Evolutionary conservation across 768 basidiomycete genomes (phyloP).

Genomic region (Jaapia argillacea): DNA sequence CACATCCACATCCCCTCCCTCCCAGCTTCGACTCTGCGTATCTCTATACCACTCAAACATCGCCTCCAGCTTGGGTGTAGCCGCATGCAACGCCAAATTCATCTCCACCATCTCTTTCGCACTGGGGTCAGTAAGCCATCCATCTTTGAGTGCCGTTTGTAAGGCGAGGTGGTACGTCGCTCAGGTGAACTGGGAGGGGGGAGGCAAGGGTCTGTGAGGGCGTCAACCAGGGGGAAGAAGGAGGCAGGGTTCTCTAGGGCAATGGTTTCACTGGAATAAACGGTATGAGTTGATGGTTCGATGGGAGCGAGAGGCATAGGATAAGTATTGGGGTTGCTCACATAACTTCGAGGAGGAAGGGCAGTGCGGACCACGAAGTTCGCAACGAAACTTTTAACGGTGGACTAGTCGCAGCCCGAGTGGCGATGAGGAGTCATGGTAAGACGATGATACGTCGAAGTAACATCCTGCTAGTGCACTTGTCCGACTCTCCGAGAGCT

Average conservation of each 20-base stretch:
- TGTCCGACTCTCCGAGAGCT: too few relatives aligned
- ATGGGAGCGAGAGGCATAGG: constrained; percentile 7
- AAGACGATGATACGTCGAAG: too few relatives aligned
- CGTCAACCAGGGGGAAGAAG: constrained; percentile 71
- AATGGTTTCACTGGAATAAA: constrained; percentile 68
- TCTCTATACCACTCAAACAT: constrained; percentile 65
- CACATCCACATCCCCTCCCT: constrained; percentile 20
- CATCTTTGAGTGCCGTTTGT: constrained; percentile 34
- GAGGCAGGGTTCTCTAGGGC: constrained; percentile 57
- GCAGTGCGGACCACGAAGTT: constrained; percentile 59
- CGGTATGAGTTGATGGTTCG: constrained; percentile 21
- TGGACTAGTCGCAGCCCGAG: constrained; percentile 18
- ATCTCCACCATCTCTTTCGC: constrained; percentile 52
- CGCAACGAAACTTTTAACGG: constrained; percentile 49
- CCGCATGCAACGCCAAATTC: constrained; percentile 68
- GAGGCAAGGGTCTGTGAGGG: constrained; percentile 46
- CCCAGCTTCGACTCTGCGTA: constrained; percentile 46
- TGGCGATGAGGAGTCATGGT: too few relatives aligned
- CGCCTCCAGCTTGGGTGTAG: constrained; percentile 76
- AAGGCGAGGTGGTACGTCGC: constrained; percentile 44
- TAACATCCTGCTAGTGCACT: too few relatives aligned
- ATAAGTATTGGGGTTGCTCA: constrained; percentile 43
- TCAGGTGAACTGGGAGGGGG: constrained; percentile 31
- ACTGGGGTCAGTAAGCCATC: constrained; percentile 38
- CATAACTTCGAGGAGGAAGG: constrained; percentile 56